Evolutionary conservation across 2,329 filamentous ascomycete species (phyloP), one percentile per base, ranked within the genome.

Genomic region (Pezicula carpinea): DNA sequence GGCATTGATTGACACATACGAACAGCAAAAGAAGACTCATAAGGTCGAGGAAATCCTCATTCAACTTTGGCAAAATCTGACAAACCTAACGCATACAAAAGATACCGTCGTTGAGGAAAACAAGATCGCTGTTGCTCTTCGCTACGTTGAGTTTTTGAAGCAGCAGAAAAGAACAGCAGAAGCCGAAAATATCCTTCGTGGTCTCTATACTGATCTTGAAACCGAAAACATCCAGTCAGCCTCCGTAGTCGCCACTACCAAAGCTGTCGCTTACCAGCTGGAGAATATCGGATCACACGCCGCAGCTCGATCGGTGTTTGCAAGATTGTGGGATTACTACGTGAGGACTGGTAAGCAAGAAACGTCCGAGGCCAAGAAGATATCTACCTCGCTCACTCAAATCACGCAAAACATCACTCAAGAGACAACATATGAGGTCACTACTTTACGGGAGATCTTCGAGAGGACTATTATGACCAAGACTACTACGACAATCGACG

Each of bases 1-100:
- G 49, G 44, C 47, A 4, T 54, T 54, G 53, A 50, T 55, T 34
- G 49, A 54, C 6, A 44, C 31, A 22, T 54, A 46, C 32, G 49
- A 50, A 11, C 48, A 50, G 21, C 47, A 48, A 15, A 55, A 55
- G 22, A 49, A 55, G 14, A 34, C 15, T 18, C 17, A 22, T n/a
- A 46, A 44, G 13, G 33, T 48, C 2, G 54, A 56, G 39, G 54
- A 56, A 39, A 17, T 52, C 18, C 41, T 54, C 32, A 38, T 55
- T 11, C 39, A 29, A 19, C 32, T 55, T 10, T 54, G 52, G 50
- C 52, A 53, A 41, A 53, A 47, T 35, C 40, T 53, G 38, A 50
- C 48, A 22, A 35, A 26, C 29, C 21, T 23, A 23, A 46, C 23
- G 41, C 39, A 13, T 22, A 35, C 11, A 42, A 50, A 52, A 17